These are phyloP conservation scores for Debaryomyces udenii DNA, from an alignment of 1,139 yeast genomes.

Conservation along the genomic window DNA sequence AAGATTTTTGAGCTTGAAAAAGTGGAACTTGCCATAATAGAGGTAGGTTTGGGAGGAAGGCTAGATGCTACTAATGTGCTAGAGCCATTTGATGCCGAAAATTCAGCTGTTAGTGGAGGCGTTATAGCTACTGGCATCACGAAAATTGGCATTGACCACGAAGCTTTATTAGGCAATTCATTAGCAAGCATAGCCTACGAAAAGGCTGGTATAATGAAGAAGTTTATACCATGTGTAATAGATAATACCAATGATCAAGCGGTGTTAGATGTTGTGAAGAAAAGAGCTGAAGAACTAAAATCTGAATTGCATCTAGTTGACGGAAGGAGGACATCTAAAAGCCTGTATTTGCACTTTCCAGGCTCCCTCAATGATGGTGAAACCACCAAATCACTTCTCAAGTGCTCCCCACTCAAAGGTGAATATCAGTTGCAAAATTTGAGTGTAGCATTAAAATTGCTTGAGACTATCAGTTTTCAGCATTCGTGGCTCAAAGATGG, in stretches of 20 bases:
- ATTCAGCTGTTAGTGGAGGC: slow-evolving; percentile 26
- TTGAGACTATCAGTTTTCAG: slow-evolving; percentile 38
- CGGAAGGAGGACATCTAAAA: slow-evolving; percentile 6
- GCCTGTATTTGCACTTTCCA: background rate
- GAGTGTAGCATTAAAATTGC: slow-evolving; percentile 64
- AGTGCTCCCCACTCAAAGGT: slow-evolving; percentile 64
- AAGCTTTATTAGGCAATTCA: slow-evolving; percentile 67
- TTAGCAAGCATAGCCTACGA: slow-evolving; percentile 66
- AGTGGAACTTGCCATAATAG: slow-evolving; percentile 76
- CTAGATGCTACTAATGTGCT: slow-evolving; percentile 82
- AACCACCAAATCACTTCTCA: slow-evolving; percentile 18
- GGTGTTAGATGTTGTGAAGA: slow-evolving; percentile 50
- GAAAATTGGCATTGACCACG: slow-evolving; percentile 86
- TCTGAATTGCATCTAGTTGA: slow-evolving; percentile 25
- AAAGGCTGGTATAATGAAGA: slow-evolving; percentile 83
- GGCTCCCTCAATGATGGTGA: slow-evolving; percentile 6
- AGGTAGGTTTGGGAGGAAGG: slow-evolving; percentile 90
- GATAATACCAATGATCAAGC: slow-evolving; percentile 65
- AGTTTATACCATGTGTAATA: slow-evolving; percentile 61
- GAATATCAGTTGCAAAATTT: slow-evolving; percentile 72
- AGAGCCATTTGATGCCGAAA: slow-evolving; percentile 27
- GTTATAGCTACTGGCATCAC: slow-evolving; percentile 75
- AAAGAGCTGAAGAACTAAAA: slow-evolving; percentile 20
- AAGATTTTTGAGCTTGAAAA: slow-evolving; percentile 62
- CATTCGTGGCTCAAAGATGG: slow-evolving; percentile 14